A percentile compares a stretch with the other conserved stretches of the same genome.
These are phyloP conservation scores for Solanum phureja DNA, from an alignment of 257 asterid genomes.

Conservation along the genomic window DNA sequence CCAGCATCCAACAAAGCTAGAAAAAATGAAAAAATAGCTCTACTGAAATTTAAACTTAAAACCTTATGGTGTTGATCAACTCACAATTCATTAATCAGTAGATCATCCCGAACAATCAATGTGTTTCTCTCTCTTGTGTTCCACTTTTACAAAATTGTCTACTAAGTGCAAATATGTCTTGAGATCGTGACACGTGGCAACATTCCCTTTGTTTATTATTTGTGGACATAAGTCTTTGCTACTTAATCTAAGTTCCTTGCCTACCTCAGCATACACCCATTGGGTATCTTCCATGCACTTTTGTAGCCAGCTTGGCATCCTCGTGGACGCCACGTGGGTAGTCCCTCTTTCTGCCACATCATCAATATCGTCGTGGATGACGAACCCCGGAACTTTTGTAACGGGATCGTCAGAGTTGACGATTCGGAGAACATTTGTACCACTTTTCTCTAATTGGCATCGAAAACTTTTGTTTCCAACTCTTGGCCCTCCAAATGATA, in stretches of 20 bases:
- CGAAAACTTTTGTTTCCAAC: constrained; percentile 64
- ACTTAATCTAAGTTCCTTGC: constrained; percentile 63
- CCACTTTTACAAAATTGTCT: background rate
- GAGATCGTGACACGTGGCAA: constrained; percentile 64
- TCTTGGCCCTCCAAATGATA: constrained; percentile 93
- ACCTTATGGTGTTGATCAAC: rapidly evolving
- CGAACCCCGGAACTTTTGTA: constrained; percentile 75
- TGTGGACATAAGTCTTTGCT: constrained; percentile 42
- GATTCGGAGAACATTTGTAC: constrained; percentile 57
- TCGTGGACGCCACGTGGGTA: background rate
- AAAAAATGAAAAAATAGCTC: background rate
- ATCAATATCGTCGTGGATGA: constrained; percentile 1
- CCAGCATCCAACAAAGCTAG: rapidly evolving
- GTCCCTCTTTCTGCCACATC: background rate
- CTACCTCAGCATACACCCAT: constrained; percentile 83
- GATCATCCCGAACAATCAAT: background rate
- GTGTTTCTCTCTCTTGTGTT: background rate
- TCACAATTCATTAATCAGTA: background rate
- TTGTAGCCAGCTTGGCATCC: constrained; percentile 44
- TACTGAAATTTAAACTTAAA: background rate
- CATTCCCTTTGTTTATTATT: constrained; percentile 21
- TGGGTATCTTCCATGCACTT: constrained; percentile 44
- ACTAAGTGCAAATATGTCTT: background rate
- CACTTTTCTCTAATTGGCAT: constrained; percentile 35
- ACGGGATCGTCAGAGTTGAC: constrained; percentile 74